A percentile compares a stretch with the other conserved stretches of the same genome.
These are phyloP conservation scores for Diaporthe citri DNA, from an alignment of 2,329 filamentous ascomycete species.

Conservation along the genomic window DNA sequence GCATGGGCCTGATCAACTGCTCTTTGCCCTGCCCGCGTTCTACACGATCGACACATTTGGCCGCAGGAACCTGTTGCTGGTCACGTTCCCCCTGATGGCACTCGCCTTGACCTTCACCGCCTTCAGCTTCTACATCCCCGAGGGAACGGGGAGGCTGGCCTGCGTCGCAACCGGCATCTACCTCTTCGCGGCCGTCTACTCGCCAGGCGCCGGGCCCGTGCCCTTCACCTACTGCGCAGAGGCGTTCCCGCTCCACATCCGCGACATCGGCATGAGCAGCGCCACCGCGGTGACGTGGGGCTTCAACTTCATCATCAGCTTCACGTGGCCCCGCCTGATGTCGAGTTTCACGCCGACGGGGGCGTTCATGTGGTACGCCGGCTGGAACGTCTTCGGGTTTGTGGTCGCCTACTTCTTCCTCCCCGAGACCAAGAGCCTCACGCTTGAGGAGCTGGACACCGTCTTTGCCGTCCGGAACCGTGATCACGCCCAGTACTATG, in stretches of 20 bases:
- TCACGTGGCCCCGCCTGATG: slow-evolving; percentile 62
- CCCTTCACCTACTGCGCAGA: slow-evolving; percentile 63
- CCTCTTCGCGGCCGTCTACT: slow-evolving; percentile 66
- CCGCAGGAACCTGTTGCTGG: slow-evolving; percentile 55
- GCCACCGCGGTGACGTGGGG: slow-evolving; percentile 53
- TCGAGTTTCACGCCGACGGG: slow-evolving; percentile 51
- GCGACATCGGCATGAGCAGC: slow-evolving; percentile 59
- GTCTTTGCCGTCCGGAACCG: slow-evolving; percentile 5
- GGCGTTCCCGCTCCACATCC: slow-evolving; percentile 67
- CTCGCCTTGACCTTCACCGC: slow-evolving; percentile 52
- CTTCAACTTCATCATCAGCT: slow-evolving; percentile 28
- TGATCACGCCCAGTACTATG: slow-evolving; percentile 7
- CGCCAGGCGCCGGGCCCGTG: slow-evolving; percentile 54
- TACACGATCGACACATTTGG: slow-evolving; percentile 74
- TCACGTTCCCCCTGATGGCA: slow-evolving; percentile 35
- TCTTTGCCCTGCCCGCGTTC: slow-evolving; percentile 74
- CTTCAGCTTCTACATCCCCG: slow-evolving; percentile 61
- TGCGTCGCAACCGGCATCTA: slow-evolving; percentile 69
- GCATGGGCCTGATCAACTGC: slow-evolving; percentile 66
- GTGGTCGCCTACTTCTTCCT: slow-evolving; percentile 68
- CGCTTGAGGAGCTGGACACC: slow-evolving; percentile 68
- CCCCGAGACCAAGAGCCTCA: slow-evolving; percentile 71
- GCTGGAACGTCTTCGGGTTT: slow-evolving; percentile 66
- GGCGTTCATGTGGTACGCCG: slow-evolving; percentile 67
- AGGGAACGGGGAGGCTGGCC: slow-evolving; percentile 55